A percentile compares a stretch with the other conserved stretches of the same genome.
phyloP scores from a whole-genome alignment of 2,329 filamentous ascomycete genomes.

The Geosmithia flava region DNA sequence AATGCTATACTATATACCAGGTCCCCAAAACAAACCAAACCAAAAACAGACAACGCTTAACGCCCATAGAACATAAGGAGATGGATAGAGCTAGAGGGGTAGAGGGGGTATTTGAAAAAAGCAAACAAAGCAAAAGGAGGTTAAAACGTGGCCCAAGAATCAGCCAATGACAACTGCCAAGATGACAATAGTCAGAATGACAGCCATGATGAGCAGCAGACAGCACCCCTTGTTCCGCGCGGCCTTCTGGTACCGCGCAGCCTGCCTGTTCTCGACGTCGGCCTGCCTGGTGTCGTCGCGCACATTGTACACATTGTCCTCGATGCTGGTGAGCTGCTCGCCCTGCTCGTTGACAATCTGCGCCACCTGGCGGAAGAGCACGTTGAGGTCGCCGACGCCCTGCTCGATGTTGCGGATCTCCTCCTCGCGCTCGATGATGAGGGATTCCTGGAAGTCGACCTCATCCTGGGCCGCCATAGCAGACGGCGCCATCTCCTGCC shows the following conservation, averaged over 20 bases:
- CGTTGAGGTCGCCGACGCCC: constrained; percentile 88
- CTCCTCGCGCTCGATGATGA: constrained; percentile 92
- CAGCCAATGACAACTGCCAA: constrained; percentile 73
- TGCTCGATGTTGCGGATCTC: constrained; percentile 98
- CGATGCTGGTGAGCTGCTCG: constrained; percentile 75
- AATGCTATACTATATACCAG: not conserved
- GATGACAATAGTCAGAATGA: constrained; percentile 83
- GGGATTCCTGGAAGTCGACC: constrained; percentile 90
- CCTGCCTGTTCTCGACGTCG: constrained; percentile 72
- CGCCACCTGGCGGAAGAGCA: constrained; percentile 94
- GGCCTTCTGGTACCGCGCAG: constrained; percentile 87
- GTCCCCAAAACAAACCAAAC: not conserved
- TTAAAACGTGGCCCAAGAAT: constrained; percentile 6
- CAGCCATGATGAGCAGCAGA: constrained; percentile 72
- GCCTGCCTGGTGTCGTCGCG: constrained; percentile 73
- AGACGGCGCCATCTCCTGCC: constrained; percentile 61
- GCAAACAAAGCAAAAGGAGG: not conserved
- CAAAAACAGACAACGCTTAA: constrained; percentile 1
- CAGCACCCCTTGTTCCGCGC: constrained; percentile 92
- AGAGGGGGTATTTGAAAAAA: not conserved
- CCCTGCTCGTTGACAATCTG: constrained; percentile 95
- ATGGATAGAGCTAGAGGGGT: not conserved
- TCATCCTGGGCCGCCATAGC: constrained; percentile 81
- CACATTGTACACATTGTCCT: constrained; percentile 76
- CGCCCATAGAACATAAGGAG: constrained; percentile 1